Conservation (phyloP, 2,329 filamentous ascomycete genomes). For the Fusarium zealandicum region DNA sequence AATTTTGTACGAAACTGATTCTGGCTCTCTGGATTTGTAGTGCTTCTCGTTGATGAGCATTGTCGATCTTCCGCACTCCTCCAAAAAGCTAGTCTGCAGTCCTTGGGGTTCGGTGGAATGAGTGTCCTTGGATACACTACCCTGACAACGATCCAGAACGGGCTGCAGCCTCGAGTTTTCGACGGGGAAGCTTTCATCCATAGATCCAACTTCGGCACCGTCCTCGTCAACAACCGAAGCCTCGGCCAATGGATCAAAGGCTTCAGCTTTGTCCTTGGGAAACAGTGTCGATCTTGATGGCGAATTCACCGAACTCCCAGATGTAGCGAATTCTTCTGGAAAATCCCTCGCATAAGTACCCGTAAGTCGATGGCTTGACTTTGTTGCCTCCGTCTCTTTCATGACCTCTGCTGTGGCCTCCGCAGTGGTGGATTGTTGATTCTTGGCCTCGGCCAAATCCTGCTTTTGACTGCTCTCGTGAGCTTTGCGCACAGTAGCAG, state of each 20-base stretch:
- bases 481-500: slow-evolving; percentile 43
- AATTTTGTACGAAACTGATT: slow-evolving; percentile 61
- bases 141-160: slow-evolving; percentile 40
- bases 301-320: slow-evolving; percentile 49
- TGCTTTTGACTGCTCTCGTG: slow-evolving; percentile 29
- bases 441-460: slow-evolving; percentile 14
- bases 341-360: slow-evolving; percentile 61
- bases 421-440: slow-evolving; percentile 10
- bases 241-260: background rate
- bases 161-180: slow-evolving; percentile 40
- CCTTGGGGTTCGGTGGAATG: slow-evolving; percentile 57
- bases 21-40: slow-evolving; percentile 21
- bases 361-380: slow-evolving; percentile 44
- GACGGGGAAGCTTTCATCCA: slow-evolving; percentile 52
- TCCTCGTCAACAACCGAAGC: slow-evolving; percentile 29
- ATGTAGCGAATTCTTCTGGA: slow-evolving; percentile 57
- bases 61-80: slow-evolving; percentile 50
- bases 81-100: slow-evolving; percentile 55
- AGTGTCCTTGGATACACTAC: slow-evolving; percentile 41
- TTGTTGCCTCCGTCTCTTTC: background rate
- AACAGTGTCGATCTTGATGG: slow-evolving; percentile 37
- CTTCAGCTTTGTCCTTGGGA: slow-evolving; percentile 26
- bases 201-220: slow-evolving; percentile 47
- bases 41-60: slow-evolving; percentile 49
- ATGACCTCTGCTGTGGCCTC: slow-evolving; percentile 7